Evolutionary conservation across 2,329 filamentous ascomycete species (phyloP).

Genomic region (Cladosporium halotolerans): DNA sequence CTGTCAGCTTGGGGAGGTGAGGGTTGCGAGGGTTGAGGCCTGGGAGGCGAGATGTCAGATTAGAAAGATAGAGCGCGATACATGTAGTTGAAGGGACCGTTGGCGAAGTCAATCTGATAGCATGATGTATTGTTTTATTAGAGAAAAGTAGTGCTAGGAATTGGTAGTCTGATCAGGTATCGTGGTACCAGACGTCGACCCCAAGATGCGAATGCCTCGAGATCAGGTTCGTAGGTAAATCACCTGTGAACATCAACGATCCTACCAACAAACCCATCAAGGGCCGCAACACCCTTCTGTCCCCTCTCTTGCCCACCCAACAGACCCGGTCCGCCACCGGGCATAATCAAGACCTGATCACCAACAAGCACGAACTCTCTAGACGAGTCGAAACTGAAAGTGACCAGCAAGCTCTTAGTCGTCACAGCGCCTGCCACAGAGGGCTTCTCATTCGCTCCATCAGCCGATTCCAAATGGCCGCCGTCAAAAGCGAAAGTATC

Average conservation of each 20-base stretch:
- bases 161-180: too few relatives aligned
- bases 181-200: too few relatives aligned
- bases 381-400: constrained; percentile 61
- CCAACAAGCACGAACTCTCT: constrained; percentile 70
- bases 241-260: constrained; percentile 37
- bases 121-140: too few relatives aligned
- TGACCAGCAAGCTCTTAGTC: constrained; percentile 44
- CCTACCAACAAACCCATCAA: constrained; percentile 67
- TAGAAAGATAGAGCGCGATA: too few relatives aligned
- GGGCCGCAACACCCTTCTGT: constrained; percentile 47
- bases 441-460: constrained; percentile 13
- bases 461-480: constrained; percentile 4
- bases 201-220: too few relatives aligned
- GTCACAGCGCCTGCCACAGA: constrained; percentile 21
- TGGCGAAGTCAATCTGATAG: too few relatives aligned
- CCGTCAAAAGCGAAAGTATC: constrained; percentile 23
- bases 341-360: constrained; percentile 63
- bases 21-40: too few relatives aligned
- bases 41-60: too few relatives aligned
- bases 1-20: too few relatives aligned
- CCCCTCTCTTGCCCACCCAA: constrained; percentile 49
- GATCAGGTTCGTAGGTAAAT: constrained; percentile 18
- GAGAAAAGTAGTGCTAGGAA: too few relatives aligned
- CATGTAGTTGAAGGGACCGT: too few relatives aligned
- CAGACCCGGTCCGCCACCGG: constrained; percentile 59